Evolutionary conservation across 768 basidiomycete genomes (phyloP).

Genomic region (Lanmaoa pseudosensibilis): DNA sequence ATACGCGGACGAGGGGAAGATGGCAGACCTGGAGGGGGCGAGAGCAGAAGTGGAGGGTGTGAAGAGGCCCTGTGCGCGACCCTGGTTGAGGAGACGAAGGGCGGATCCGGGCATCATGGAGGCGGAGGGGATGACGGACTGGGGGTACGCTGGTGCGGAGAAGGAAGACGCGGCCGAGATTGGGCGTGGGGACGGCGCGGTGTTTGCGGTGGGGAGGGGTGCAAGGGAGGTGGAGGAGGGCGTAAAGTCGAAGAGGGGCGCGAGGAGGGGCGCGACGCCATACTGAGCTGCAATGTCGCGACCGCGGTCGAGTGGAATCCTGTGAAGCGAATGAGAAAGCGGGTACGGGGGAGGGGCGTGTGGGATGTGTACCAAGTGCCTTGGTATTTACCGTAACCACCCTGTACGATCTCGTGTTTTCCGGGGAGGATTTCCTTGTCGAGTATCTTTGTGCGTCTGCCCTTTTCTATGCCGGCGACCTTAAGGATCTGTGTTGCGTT

Average conservation of each 20-base stretch:
- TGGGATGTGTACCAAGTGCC: conserved; percentile 81
- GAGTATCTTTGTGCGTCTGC: conserved; percentile 90
- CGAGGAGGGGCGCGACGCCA: conserved; percentile 84
- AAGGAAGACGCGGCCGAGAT: conserved; percentile 70
- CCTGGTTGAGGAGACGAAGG: conserved; percentile 79
- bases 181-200: conserved; percentile 55
- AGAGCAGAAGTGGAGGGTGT: conserved; percentile 77
- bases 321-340: conserved; percentile 34
- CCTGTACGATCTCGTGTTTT: conserved; percentile 97
- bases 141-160: conserved; percentile 52
- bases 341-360: neutral
- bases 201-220: conserved; percentile 58
- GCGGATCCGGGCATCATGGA: conserved; percentile 88
- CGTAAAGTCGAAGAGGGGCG: conserved; percentile 91
- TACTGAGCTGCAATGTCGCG: conserved; percentile 91
- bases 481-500: conserved; percentile 99
- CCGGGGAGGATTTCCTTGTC: conserved; percentile 97
- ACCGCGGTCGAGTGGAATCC: conserved; percentile 95
- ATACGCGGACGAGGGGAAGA: conserved; percentile 56
- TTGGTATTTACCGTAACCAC: conserved; percentile 98
- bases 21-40: conserved; percentile 43
- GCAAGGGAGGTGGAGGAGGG: conserved; percentile 71
- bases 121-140: conserved; percentile 67
- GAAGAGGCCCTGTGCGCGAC: conserved; percentile 82
- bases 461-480: conserved; percentile 97